A percentile compares a stretch with the other conserved stretches of the same genome.
Conservation (phyloP, 441 rosid genomes). For the Macaranga tanarius region DNA sequence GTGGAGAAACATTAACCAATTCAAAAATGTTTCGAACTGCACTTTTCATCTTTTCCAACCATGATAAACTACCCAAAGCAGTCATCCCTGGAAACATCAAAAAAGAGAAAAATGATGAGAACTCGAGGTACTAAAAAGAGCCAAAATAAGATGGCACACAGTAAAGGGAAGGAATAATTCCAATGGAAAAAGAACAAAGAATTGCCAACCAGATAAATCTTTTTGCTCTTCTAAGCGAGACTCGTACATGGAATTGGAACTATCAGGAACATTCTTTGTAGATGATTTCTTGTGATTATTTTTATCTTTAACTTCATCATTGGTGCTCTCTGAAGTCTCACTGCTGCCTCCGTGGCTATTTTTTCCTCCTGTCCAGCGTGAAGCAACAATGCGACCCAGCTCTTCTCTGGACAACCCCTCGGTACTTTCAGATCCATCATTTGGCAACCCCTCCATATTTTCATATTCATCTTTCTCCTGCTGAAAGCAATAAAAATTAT, state of each 20-base stretch:
- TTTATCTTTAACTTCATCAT: constrained; percentile 4
- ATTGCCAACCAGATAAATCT: constrained; percentile 10
- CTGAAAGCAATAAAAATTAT: constrained; percentile 13
- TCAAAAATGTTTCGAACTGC: constrained; percentile 57
- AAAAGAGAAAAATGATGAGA: constrained; percentile 15
- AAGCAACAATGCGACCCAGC: constrained; percentile 88
- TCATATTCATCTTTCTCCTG: constrained; percentile 12
- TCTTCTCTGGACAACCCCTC: constrained; percentile 53
- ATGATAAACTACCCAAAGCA: constrained; percentile 48
- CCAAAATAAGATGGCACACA: neutral
- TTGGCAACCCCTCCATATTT: neutral
- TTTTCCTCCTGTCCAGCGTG: constrained; percentile 65
- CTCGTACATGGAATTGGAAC: constrained; percentile 3
- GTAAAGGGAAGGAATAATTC: neutral
- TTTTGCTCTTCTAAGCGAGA: neutral
- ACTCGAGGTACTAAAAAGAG: neutral
- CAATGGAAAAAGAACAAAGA: neutral
- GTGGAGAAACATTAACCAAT: constrained; percentile 65
- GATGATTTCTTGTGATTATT: constrained; percentile 16
- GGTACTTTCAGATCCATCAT: constrained; percentile 42
- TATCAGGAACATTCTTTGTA: neutral
- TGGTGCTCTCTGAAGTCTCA: constrained; percentile 7
- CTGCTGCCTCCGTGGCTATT: neutral
- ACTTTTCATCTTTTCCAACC: constrained; percentile 85
- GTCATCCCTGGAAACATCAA: constrained; percentile 40